Evolutionary conservation across 208 protist species (phyloP), one percentile per base, ranked within the genome.

Genomic region (Strigomonas galati): DNA sequence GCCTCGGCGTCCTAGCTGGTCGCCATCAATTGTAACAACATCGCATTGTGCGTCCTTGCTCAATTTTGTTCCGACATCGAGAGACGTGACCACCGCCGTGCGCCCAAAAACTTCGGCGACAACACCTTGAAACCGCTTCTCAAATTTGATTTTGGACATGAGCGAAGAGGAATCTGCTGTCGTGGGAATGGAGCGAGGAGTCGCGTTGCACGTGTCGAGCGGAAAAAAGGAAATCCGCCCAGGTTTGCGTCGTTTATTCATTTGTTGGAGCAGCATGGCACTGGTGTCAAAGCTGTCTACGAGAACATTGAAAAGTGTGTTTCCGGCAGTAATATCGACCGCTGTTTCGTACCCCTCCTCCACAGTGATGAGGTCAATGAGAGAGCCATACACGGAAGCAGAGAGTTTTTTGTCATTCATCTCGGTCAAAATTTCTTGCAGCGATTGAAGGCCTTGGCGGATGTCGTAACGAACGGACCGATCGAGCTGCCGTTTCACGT

Each of bases 161-260:
- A 98, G 78, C 49, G 89, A 82, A 4, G 68, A 81, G 21, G 73
- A 84, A 12, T 91, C 89, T 0, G 80, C 74, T 10, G 84, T 87
- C 4, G 78, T 69, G 27, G 67, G 68, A 65, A 97, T 84, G 21
- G 64, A 55, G 3, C 58, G 46, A 0, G 77, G 46, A 15, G 58
- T 69, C n/a, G 73, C 81, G 9, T 74, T 80, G 70, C 97, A 83
- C 21, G 85, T 91, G 74, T 99, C 98, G 35, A 99, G 75, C 1
- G 98, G 98, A 56, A 99, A 94, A 74, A 99, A 99, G 0, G 98
- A 97, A 24, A 99, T 84, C 24, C 98, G 84, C 7, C 98, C 98
- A 19, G 81, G 81, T 56, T 92, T 94, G 30, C 79, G 81, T 0
- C 74, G 52, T 43, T 79, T 75, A 58, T 98, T 97, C 76, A 99